Conservation (phyloP, 768 basidiomycete species). For the Mycena rebaudengoi region DNA sequence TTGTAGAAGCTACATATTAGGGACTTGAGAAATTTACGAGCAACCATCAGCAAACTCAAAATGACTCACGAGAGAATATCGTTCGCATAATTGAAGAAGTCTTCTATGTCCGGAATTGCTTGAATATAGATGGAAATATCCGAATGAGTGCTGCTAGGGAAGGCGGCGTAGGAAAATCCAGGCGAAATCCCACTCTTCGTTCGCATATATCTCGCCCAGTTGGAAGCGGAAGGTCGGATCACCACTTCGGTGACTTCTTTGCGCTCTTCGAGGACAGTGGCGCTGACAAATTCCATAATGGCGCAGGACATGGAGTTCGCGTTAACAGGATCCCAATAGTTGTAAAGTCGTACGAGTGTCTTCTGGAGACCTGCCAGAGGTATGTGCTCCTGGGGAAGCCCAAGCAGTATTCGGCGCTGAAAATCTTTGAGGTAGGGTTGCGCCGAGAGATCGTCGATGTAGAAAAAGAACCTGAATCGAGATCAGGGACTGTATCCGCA, state of each 20-base stretch:
- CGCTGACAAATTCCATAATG: constrained; percentile 27
- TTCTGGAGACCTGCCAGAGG: constrained; percentile 23
- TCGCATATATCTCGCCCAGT: constrained; percentile 32
- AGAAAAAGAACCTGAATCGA: constrained; percentile 28
- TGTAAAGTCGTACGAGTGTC: constrained; percentile 16
- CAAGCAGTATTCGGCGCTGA: constrained; percentile 25
- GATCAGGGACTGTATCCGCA: neutral
- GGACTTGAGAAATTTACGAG: neutral
- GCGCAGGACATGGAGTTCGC: constrained; percentile 29
- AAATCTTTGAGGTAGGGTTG: constrained; percentile 16
- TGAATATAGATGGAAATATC: constrained; percentile 27
- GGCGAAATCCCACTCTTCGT: constrained; percentile 27
- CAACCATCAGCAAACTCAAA: too few species aligned
- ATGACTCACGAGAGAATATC: constrained; percentile 33
- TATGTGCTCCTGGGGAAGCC: constrained; percentile 27
- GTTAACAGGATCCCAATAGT: constrained; percentile 27
- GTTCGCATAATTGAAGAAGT: constrained; percentile 26
- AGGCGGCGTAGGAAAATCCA: constrained; percentile 26
- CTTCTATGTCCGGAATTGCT: constrained; percentile 31
- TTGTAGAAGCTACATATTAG: constrained; percentile 31
- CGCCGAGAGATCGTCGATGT: constrained; percentile 30
- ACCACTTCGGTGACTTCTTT: constrained; percentile 11
- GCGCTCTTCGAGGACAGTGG: constrained; percentile 25
- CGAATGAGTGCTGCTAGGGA: constrained; percentile 21
- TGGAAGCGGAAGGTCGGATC: constrained; percentile 1